A percentile compares a stretch with the other conserved stretches of the same genome.
Conservation (phyloP, 805 yeast genomes). For the Saturnispora ahearnii region DNA sequence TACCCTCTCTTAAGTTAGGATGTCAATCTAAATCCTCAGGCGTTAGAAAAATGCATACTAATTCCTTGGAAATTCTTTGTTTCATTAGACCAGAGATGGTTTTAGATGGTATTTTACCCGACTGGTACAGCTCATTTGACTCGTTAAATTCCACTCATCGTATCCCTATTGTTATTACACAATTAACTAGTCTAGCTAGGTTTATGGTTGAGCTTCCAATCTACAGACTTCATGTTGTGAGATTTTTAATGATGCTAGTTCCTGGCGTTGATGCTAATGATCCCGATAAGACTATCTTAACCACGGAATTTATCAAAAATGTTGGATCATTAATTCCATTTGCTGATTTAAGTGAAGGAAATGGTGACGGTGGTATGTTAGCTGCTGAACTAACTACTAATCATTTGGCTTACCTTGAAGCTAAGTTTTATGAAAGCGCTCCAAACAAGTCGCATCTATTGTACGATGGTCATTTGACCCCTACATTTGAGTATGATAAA, state of each 20-base stretch:
- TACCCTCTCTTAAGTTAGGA: slow-evolving; percentile 55
- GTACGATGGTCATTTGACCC: slow-evolving; percentile 18
- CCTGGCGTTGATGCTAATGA: slow-evolving; percentile 90
- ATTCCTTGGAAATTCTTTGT: slow-evolving; percentile 54
- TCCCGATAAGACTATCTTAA: slow-evolving; percentile 56
- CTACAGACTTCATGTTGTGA: slow-evolving; percentile 69
- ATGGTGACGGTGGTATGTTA: slow-evolving; percentile 30
- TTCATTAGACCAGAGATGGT: slow-evolving; percentile 49
- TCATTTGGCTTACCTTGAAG: slow-evolving; percentile 50
- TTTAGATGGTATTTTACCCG: slow-evolving; percentile 48
- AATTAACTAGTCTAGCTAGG: slow-evolving; percentile 55
- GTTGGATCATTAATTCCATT: slow-evolving; percentile 69
- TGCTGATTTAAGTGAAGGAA: slow-evolving; percentile 43
- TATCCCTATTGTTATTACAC: slow-evolving; percentile 59
- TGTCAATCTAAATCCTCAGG: slow-evolving; percentile 64
- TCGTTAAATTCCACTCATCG: slow-evolving; percentile 71
- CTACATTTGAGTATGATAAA: slow-evolving; percentile 32
- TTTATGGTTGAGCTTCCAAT: slow-evolving; percentile 54
- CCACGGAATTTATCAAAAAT: slow-evolving; percentile 61
- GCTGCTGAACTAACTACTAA: slow-evolving; percentile 53
- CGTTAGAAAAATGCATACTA: slow-evolving; percentile 48
- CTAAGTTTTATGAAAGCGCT: slow-evolving; percentile 28
- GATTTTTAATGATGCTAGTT: slow-evolving; percentile 57
- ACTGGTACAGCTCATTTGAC: slow-evolving; percentile 66
- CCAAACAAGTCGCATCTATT: slow-evolving; percentile 17